These are phyloP conservation scores for Amanita polypyramis DNA, from an alignment of 768 basidiomycete genomes.

Conservation along the genomic window DNA sequence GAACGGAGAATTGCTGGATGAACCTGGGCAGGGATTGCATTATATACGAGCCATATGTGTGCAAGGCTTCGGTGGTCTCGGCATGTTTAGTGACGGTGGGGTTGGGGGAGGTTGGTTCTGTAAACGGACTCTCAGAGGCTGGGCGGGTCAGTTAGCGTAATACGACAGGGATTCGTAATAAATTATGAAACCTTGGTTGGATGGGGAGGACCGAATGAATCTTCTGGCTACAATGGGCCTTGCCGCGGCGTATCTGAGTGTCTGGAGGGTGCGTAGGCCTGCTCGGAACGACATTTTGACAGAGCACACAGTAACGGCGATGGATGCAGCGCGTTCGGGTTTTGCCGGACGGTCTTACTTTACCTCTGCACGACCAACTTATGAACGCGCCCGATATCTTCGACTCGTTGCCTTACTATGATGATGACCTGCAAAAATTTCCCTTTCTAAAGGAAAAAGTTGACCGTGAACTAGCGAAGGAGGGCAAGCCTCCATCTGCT, in stretches of 20 bases:
- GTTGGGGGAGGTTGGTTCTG: constrained; percentile 84
- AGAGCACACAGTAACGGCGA: constrained; percentile 11
- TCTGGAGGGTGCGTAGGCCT: constrained; percentile 31
- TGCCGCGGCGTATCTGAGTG: constrained; percentile 29
- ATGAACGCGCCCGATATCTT: constrained; percentile 32
- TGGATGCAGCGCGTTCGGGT: constrained; percentile 17
- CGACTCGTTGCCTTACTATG: constrained; percentile 90
- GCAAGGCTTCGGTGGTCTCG: constrained; percentile 66
- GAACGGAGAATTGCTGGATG: constrained; percentile 95
- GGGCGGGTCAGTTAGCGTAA: constrained; percentile 8
- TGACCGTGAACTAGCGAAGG: constrained; percentile 64
- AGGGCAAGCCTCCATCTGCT: constrained; percentile 46
- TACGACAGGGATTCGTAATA: constrained; percentile 7
- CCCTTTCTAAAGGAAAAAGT: constrained; percentile 68
- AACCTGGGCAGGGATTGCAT: constrained; percentile 91
- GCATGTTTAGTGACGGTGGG: constrained; percentile 65
- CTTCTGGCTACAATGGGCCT: constrained; percentile 26
- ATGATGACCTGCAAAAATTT: constrained; percentile 78
- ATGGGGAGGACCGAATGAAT: constrained; percentile 35
- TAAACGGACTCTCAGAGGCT: constrained; percentile 74
- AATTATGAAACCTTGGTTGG: constrained; percentile 33
- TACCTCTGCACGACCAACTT: constrained; percentile 7
- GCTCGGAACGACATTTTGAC: constrained; percentile 25
- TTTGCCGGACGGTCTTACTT: constrained; percentile 21
- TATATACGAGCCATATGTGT: constrained; percentile 89